Evolutionary conservation across 2,329 filamentous ascomycete genomes (phyloP).

Genomic region (Emmonsiellopsis sp.): DNA sequence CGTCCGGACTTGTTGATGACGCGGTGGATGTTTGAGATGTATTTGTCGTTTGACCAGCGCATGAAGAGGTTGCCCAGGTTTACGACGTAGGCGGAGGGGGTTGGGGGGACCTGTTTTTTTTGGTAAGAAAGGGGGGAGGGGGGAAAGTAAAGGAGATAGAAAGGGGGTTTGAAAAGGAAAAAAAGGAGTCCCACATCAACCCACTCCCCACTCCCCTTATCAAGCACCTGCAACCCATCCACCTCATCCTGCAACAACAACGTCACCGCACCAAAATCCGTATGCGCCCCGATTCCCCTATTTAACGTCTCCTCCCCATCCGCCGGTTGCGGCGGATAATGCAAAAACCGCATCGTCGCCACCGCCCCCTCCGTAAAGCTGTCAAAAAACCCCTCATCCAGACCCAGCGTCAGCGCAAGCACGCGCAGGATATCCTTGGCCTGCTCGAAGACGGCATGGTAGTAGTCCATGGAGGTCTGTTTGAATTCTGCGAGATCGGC

Average conservation of each 20-base stretch:
- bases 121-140: too few species aligned
- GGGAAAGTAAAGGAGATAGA: too few species aligned
- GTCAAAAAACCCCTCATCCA: conserved; percentile 30
- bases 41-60: conserved; percentile 35
- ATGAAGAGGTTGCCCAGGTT: conserved; percentile 33
- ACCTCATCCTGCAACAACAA: conserved; percentile 35
- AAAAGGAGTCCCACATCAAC: not conserved
- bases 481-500: conserved; percentile 19
- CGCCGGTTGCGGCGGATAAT: conserved; percentile 33
- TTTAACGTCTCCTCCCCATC: conserved; percentile 26
- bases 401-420: conserved; percentile 32
- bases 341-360: conserved; percentile 35
- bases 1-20: conserved; percentile 33
- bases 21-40: conserved; percentile 34
- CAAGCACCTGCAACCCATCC: conserved; percentile 28
- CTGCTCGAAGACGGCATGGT: conserved; percentile 28
- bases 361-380: conserved; percentile 28
- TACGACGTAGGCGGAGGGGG: conserved; percentile 22
- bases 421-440: conserved; percentile 35
- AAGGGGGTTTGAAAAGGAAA: too few species aligned
- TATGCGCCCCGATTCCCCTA: conserved; percentile 36
- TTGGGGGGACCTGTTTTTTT: conserved; percentile 12
- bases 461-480: conserved; percentile 32
- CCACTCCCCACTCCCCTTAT: conserved; percentile 27
- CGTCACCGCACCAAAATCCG: conserved; percentile 36